phyloP scores from a whole-genome alignment of 805 yeast species.

The Teunomyces pallodes region DNA sequence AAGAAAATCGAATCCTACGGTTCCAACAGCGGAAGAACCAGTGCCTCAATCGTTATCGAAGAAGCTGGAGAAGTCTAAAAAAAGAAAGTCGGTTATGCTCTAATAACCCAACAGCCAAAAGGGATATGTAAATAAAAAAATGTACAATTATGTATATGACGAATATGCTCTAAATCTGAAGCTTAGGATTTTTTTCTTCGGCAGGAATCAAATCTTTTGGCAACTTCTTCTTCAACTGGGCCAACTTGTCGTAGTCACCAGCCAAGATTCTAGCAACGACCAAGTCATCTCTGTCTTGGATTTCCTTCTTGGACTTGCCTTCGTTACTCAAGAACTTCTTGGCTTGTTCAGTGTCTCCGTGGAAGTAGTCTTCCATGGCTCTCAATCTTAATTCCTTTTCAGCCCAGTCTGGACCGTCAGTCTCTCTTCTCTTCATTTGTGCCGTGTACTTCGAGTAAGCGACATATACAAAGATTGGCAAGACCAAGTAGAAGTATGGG shows the following conservation, averaged over 20 bases:
- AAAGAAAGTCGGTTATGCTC: neutral
- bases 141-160: slow-evolving; percentile 2
- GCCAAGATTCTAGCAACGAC: slow-evolving; percentile 77
- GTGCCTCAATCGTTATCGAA: slow-evolving; percentile 21
- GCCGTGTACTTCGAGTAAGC: slow-evolving; percentile 48
- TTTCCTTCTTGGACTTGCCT: slow-evolving; percentile 53
- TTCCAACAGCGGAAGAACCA: slow-evolving; percentile 17
- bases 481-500: slow-evolving; percentile 65
- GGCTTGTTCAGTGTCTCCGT: slow-evolving; percentile 50
- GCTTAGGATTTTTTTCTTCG: slow-evolving; percentile 30
- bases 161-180: slow-evolving; percentile 27
- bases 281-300: slow-evolving; percentile 67
- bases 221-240: slow-evolving; percentile 52
- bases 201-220: slow-evolving; percentile 30
- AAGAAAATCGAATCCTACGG: slow-evolving; percentile 25
- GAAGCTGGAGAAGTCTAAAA: slow-evolving; percentile 24
- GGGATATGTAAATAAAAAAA: neutral
- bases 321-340: slow-evolving; percentile 52
- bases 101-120: too few relatives aligned
- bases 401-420: slow-evolving; percentile 71
- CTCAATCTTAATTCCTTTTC: slow-evolving; percentile 76
- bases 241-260: slow-evolving; percentile 78
- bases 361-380: slow-evolving; percentile 62
- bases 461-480: slow-evolving; percentile 65
- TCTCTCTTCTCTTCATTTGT: slow-evolving; percentile 39